Evolutionary conservation across 2,329 filamentous ascomycete genomes (phyloP).

Genomic region (Penicillium sp.): DNA sequence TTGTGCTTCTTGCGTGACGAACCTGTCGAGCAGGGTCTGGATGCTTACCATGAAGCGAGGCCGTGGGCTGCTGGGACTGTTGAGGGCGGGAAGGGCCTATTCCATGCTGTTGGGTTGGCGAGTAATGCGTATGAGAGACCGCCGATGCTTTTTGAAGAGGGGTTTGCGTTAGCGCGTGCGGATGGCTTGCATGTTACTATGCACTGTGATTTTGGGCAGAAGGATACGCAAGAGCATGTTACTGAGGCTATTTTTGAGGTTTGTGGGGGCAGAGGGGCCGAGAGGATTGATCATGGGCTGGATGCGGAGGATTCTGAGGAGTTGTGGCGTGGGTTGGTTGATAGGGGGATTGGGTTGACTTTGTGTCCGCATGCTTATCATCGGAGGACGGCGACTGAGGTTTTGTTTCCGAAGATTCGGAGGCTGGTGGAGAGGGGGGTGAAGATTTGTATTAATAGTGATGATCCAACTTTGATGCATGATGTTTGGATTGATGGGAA

Average conservation of each 20-base stretch:
- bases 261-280: conserved; percentile 30
- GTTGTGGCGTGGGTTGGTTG: conserved; percentile 35
- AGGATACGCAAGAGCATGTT: conserved; percentile 49
- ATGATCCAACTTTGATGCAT: conserved; percentile 53
- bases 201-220: conserved; percentile 55
- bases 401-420: conserved; percentile 48
- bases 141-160: conserved; percentile 46
- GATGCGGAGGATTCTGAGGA: conserved; percentile 39
- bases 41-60: conserved; percentile 41
- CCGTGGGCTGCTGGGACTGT: conserved; percentile 33
- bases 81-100: conserved; percentile 37
- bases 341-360: conserved; percentile 41
- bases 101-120: conserved; percentile 51
- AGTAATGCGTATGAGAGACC: conserved; percentile 51
- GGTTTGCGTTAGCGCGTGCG: conserved; percentile 32
- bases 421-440: conserved; percentile 47
- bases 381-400: conserved; percentile 45
- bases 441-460: conserved; percentile 51
- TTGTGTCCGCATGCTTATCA: conserved; percentile 44
- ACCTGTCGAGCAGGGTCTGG: conserved; percentile 40
- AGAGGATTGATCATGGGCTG: conserved; percentile 48
- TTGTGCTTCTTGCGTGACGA: conserved; percentile 48
- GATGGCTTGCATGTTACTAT: conserved; percentile 43
- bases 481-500: conserved; percentile 53
- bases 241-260: conserved; percentile 37